A percentile compares a stretch with the other conserved stretches of the same genome.
Evolutionary conservation across 1,284 basidiomycete genomes (phyloP).

Genomic region (Trichosporon ovoides): DNA sequence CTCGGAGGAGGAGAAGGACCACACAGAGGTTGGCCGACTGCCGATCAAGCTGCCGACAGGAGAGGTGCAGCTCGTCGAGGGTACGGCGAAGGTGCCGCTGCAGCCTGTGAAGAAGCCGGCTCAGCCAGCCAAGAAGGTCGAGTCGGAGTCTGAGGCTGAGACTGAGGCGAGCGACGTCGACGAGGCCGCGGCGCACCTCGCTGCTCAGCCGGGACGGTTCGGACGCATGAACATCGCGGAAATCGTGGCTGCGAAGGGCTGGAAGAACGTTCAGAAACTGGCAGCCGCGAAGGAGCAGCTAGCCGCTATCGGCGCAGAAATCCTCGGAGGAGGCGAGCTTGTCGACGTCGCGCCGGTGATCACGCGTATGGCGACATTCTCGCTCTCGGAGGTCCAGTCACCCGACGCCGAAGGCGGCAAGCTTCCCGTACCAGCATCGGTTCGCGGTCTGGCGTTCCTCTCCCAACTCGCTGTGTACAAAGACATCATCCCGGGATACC

Average conservation of each 20-base stretch:
- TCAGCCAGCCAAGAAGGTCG: conserved; percentile 47
- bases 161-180: conserved; percentile 52
- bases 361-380: conserved; percentile 78
- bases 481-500: conserved; percentile 82
- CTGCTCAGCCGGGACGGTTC: conserved; percentile 55
- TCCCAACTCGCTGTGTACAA: conserved; percentile 93
- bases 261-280: conserved; percentile 63
- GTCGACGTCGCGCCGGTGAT: conserved; percentile 63
- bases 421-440: conserved; percentile 69
- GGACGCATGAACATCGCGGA: conserved; percentile 73
- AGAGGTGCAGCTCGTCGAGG: conserved; percentile 55
- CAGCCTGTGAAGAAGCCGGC: conserved; percentile 37
- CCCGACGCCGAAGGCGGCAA: conserved; percentile 48
- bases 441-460: conserved; percentile 81
- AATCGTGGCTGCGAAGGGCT: conserved; percentile 55
- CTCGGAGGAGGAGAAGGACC: conserved; percentile 30
- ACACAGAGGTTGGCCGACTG: conserved; percentile 58
- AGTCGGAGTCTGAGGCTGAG: conserved; percentile 49
- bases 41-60: conserved; percentile 82
- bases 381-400: conserved; percentile 64
- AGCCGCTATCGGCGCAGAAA: conserved; percentile 80
- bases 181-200: conserved; percentile 44
- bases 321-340: conserved; percentile 63
- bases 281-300: conserved; percentile 84
- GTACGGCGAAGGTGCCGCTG: conserved; percentile 50